phyloP scores from a whole-genome alignment of 306 rosid species.

The Castanea crenata region DNA sequence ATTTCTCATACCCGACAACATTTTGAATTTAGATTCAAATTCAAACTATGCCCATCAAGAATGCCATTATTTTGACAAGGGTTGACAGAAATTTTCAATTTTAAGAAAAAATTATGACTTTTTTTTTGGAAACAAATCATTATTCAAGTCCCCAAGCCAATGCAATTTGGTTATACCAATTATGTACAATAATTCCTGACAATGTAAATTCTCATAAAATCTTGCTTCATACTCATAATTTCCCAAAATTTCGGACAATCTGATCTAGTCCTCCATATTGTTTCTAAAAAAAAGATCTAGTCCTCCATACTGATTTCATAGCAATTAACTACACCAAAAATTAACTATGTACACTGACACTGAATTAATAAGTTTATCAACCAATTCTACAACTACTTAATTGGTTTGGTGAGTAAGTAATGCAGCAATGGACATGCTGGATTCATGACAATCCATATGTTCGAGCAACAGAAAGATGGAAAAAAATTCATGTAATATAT shows the following conservation, averaged over 20 bases:
- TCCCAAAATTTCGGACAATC: background rate
- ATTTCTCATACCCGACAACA: background rate
- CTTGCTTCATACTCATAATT: background rate
- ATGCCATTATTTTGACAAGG: background rate
- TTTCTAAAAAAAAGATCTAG: background rate
- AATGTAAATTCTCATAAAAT: background rate
- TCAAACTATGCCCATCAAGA: conserved; percentile 1
- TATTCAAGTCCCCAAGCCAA: background rate
- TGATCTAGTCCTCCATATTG: background rate
- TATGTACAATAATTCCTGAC: background rate
- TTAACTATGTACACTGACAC: background rate
- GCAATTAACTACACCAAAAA: conserved; percentile 3
- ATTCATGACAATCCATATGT: background rate
- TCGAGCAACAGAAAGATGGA: background rate
- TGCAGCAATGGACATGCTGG: background rate
- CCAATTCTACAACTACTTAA: background rate
- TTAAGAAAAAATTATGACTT: background rate
- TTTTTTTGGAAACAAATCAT: background rate
- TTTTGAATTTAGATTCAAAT: background rate
- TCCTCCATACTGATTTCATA: background rate
- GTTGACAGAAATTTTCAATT: background rate
- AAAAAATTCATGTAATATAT: background rate
- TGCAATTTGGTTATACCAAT: background rate
- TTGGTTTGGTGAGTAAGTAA: background rate
- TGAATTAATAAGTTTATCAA: background rate